A percentile compares a stretch with the other conserved stretches of the same genome.
Conservation (phyloP, 805 yeast genomes). For the Wickerhamomyces rabaulensis region DNA sequence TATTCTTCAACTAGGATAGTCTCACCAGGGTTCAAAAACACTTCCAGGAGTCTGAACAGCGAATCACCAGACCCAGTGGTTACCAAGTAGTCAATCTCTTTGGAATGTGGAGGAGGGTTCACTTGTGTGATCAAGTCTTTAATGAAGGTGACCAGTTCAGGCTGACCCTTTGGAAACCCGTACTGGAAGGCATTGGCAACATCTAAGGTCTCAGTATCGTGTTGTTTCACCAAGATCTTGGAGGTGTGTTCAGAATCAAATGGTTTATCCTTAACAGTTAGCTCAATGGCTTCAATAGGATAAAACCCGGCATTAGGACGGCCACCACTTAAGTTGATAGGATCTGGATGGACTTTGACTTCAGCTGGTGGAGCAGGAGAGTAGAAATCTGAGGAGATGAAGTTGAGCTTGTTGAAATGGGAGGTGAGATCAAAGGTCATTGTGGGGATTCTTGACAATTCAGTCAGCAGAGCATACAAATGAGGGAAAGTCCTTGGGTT, state of each 20-base stretch:
- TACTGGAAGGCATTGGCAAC: slow-evolving; percentile 79
- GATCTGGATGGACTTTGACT: slow-evolving; percentile 34
- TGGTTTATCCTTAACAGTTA: slow-evolving; percentile 33
- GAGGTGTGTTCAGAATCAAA: slow-evolving; percentile 1
- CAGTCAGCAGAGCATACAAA: too few relatives aligned
- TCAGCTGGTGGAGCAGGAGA: slow-evolving; percentile 10
- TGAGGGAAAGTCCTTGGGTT: too few relatives aligned
- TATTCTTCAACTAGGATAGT: slow-evolving; percentile 59
- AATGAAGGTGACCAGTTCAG: slow-evolving; percentile 57
- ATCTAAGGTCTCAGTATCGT: slow-evolving; percentile 30
- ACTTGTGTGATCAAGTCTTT: slow-evolving; percentile 36
- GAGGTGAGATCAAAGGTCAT: neutral
- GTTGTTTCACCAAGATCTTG: neutral
- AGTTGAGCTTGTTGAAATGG: neutral
- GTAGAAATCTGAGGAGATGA: slow-evolving; percentile 2
- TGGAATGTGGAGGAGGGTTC: slow-evolving; percentile 37
- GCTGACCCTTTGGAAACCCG: slow-evolving; percentile 75
- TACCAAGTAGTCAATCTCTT: slow-evolving; percentile 38
- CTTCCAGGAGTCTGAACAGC: slow-evolving; percentile 42
- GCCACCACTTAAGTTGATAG: slow-evolving; percentile 54
- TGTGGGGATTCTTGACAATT: too few relatives aligned
- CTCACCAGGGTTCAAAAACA: slow-evolving; percentile 47
- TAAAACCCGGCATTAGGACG: slow-evolving; percentile 57
- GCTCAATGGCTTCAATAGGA: slow-evolving; percentile 48
- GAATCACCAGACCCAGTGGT: slow-evolving; percentile 55